Evolutionary conservation across 208 protist genomes (phyloP).

Genomic region (Porcisia deanei): DNA sequence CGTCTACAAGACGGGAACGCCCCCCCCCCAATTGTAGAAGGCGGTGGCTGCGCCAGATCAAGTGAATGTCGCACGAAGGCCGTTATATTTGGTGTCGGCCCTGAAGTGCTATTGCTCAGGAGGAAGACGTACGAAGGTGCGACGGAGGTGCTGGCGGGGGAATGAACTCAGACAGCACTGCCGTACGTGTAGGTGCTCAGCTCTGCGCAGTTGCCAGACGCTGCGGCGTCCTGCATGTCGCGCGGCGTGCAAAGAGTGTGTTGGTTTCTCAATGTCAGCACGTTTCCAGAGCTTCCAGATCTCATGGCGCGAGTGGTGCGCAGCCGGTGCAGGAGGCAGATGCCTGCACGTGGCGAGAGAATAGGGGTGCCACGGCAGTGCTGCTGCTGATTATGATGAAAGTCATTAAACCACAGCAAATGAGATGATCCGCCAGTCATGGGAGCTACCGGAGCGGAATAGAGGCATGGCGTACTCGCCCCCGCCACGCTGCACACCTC

Average conservation of each 20-base stretch:
- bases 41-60: background rate
- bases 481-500: background rate
- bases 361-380: background rate
- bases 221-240: background rate
- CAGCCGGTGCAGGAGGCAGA: constrained; percentile 24
- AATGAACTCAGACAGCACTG: constrained; percentile 1
- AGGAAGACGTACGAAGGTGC: background rate
- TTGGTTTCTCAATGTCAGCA: constrained; percentile 1
- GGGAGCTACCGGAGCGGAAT: background rate
- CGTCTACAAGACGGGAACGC: background rate
- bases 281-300: background rate
- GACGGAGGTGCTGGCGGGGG: background rate
- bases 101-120: background rate
- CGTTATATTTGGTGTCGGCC: background rate
- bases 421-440: background rate
- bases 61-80: constrained; percentile 7
- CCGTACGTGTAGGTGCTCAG: background rate
- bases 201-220: constrained; percentile 8
- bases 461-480: background rate
- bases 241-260: background rate
- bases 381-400: background rate
- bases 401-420: background rate
- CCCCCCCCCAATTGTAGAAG: background rate
- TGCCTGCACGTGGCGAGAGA: constrained; percentile 3
- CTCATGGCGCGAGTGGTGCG: constrained; percentile 24